Percentiles rank a stretch among this genome's conserved stretches.
phyloP scores from a whole-genome alignment of 305 asterid genomes.

The Euphrasia arctica region DNA sequence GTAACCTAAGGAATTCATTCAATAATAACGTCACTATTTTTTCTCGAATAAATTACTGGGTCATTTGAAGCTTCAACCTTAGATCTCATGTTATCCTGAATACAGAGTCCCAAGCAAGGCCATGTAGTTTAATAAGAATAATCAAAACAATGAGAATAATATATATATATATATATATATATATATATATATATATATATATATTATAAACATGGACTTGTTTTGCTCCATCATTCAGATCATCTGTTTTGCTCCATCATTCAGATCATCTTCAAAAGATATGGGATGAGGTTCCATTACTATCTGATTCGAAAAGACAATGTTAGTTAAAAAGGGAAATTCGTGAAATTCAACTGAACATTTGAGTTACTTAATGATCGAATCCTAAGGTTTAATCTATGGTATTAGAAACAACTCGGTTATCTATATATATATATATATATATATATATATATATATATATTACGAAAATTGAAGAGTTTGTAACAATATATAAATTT shows the following conservation, averaged over 20 bases:
- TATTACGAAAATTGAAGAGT: no score
- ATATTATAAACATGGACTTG: conserved; percentile 48
- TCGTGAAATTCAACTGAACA: no score
- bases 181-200: no score
- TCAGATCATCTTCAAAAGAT: conserved; percentile 80
- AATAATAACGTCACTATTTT: no score
- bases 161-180: background rate
- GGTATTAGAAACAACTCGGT: no score
- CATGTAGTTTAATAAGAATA: background rate
- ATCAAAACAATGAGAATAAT: background rate
- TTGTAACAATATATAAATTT: no score
- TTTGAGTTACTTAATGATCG: no score
- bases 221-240: conserved; percentile 42
- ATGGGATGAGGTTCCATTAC: conserved; percentile 62
- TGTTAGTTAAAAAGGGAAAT: background rate
- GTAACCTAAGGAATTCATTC: no score
- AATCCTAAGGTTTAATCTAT: no score
- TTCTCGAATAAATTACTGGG: conserved; percentile 27
- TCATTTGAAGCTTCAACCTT: conserved; percentile 41
- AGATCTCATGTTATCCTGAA: conserved; percentile 59
- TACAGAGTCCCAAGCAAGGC: conserved; percentile 13
- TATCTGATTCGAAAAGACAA: conserved; percentile 39
- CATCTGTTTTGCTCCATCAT: conserved; percentile 13
- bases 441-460: no score
- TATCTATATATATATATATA: no score